Conservation (phyloP, 2,329 filamentous ascomycete species). For the Xylariaceae sp. region DNA sequence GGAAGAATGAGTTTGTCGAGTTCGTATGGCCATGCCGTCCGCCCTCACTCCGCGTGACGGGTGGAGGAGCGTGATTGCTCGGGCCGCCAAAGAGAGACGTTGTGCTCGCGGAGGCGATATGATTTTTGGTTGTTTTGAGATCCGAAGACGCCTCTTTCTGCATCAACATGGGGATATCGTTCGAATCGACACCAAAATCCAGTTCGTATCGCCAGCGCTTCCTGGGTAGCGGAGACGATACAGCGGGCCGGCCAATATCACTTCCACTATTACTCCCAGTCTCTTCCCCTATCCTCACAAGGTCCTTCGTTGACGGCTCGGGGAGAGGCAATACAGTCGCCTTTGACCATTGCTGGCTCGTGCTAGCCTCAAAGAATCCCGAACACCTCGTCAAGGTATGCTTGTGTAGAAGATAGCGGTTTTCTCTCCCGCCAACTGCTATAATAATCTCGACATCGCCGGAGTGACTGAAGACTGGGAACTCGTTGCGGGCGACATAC, state of each 20-base stretch:
- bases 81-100: constrained; percentile 56
- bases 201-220: constrained; percentile 84
- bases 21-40: constrained; percentile 48
- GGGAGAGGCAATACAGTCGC: constrained; percentile 33
- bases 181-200: constrained; percentile 66
- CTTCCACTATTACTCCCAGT: constrained; percentile 33
- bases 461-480: constrained; percentile 83
- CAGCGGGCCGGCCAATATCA: constrained; percentile 35
- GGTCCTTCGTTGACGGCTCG: constrained; percentile 36
- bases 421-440: constrained; percentile 65
- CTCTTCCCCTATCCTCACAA: constrained; percentile 53
- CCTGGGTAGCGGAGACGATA: constrained; percentile 40
- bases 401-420: constrained; percentile 81
- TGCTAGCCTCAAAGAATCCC: constrained; percentile 87
- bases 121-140: constrained; percentile 13
- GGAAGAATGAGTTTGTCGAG: constrained; percentile 64
- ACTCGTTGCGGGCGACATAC: constrained; percentile 78
- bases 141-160: constrained; percentile 60
- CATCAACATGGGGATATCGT: constrained; percentile 83
- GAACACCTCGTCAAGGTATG: constrained; percentile 87
- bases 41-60: constrained; percentile 49
- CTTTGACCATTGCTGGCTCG: constrained; percentile 71
- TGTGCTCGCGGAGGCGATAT: constrained; percentile 20
- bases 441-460: constrained; percentile 87
- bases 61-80: constrained; percentile 35